Evolutionary conservation across 192 early-diverging fungal genomes (phyloP).

Genomic region (Powellomyces hirtus): DNA sequence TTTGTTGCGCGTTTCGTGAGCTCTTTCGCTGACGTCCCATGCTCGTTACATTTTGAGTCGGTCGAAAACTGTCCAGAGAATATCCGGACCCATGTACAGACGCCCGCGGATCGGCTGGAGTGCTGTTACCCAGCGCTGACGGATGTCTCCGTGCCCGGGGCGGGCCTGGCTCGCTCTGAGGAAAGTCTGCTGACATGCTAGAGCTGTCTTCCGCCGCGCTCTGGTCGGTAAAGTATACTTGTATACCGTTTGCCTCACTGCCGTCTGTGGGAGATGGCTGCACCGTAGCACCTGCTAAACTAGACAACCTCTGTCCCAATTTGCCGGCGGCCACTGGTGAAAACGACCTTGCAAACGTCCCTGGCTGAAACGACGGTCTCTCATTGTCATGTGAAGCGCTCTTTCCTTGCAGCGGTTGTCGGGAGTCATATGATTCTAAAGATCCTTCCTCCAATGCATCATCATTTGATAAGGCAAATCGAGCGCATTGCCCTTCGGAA

Average conservation of each 20-base stretch:
- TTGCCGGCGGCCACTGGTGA: too few relatives aligned
- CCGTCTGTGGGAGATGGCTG: not conserved
- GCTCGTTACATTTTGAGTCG: not conserved
- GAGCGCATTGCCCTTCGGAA: too few relatives aligned
- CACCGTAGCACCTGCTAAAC: too few relatives aligned
- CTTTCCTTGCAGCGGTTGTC: too few relatives aligned
- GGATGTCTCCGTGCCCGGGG: not conserved
- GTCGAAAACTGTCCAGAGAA: conserved; percentile 5
- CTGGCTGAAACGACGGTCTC: too few relatives aligned
- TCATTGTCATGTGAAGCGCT: too few relatives aligned
- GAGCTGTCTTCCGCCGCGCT: not conserved
- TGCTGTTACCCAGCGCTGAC: not conserved
- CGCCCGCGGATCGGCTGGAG: not conserved
- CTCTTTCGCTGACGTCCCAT: not conserved
- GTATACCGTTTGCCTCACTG: not conserved
- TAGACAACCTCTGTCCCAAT: too few relatives aligned
- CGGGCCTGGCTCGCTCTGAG: not conserved
- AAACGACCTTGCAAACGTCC: too few relatives aligned
- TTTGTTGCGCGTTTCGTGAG: not conserved
- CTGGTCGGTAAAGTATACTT: not conserved
- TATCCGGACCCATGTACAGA: not conserved
- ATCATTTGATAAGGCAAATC: too few relatives aligned
- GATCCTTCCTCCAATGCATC: too few relatives aligned
- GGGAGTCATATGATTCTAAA: too few relatives aligned
- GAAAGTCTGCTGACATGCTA: not conserved